Base-by-base conservation (phyloP, 768 basidiomycete species). In the Panaeolus cyanescens region DNA sequence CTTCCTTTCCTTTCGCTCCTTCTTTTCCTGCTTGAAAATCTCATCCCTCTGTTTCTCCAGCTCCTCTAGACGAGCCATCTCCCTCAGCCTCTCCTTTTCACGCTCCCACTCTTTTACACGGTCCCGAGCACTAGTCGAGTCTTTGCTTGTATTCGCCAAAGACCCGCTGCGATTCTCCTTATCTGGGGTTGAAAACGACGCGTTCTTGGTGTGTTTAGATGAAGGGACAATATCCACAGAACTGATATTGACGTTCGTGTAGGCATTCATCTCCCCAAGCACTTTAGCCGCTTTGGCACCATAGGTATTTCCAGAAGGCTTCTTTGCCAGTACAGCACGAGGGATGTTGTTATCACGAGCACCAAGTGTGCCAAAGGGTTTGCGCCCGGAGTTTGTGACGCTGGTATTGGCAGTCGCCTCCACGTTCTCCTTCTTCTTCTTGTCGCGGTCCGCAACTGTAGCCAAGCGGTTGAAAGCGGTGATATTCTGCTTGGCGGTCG, bases 71-170 rank as follows among this genome's bases (percentile, higher is more conserved):
- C 79, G 77, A 62, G 81, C 82, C 80, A 90, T 87, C 78, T 91
- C 89, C 65, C 90, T 80, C 68, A 91, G 72, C 61, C 89, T 77
- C 72, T 87, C 81, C 33, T 83, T 81, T 71, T 91, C 90, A 39
- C 85, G 77, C 69, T 92, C 90, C 90, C 91, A 92, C 65, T 91
- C 90, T 64, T 79, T 79, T 65, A 92, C 87, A 10, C 91, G 79
- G 60, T 90, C 84, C 60, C 80, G 82, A 17, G 82, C 83, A 58
- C 73, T 77, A 45, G 82, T 83, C 56, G 80, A 81, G 61, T 75
- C 79, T 53, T 78, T 78, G 9, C 65, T 71, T 62, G 68, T 70
- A 19, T 65, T 67, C 32, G 62, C 58, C 36, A 56, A 31, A 69
- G 70, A 54, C 70, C 15, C 19, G 25, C 60, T n/a, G 30, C 32